phyloP scores from a whole-genome alignment of 495 filamentous ascomycete species.

The Talaromyces nanjingensis region DNA sequence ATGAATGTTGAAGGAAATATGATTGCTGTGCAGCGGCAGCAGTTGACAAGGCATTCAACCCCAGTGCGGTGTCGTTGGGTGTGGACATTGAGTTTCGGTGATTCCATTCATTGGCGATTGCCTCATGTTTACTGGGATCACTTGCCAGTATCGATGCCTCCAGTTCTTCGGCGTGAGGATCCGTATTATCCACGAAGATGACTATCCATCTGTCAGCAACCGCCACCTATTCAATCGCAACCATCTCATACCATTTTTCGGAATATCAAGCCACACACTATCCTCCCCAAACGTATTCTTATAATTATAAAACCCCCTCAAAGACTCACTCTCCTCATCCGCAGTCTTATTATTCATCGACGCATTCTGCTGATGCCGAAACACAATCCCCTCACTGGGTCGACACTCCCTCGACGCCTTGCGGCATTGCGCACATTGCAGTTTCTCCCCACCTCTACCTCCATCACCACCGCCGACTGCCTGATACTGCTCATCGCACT shows the following conservation, averaged over 20 bases:
- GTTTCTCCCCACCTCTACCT: slow-evolving; percentile 42
- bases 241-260: slow-evolving; percentile 40
- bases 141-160: slow-evolving; percentile 18
- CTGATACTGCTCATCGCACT: slow-evolving; percentile 33
- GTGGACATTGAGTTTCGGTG: slow-evolving; percentile 11
- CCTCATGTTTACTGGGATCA: slow-evolving; percentile 12
- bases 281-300: slow-evolving; percentile 59
- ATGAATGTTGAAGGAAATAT: slow-evolving; percentile 23
- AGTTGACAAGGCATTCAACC: slow-evolving; percentile 51
- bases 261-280: slow-evolving; percentile 58
- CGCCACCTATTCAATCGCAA: neutral
- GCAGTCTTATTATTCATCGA: slow-evolving; percentile 52
- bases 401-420: slow-evolving; percentile 56
- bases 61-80: slow-evolving; percentile 35
- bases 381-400: slow-evolving; percentile 56
- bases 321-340: slow-evolving; percentile 29
- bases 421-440: slow-evolving; percentile 50
- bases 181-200: slow-evolving; percentile 57
- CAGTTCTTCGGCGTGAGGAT: slow-evolving; percentile 53
- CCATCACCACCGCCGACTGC: slow-evolving; percentile 14
- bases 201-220: slow-evolving; percentile 30
- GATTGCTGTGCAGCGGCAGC: slow-evolving; percentile 42
- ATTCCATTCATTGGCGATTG: slow-evolving; percentile 22
- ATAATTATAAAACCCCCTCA: slow-evolving; percentile 64
- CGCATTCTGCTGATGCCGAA: slow-evolving; percentile 67